Conservation (phyloP, 1,284 basidiomycete species). For the Nidula niveotomentosa region DNA sequence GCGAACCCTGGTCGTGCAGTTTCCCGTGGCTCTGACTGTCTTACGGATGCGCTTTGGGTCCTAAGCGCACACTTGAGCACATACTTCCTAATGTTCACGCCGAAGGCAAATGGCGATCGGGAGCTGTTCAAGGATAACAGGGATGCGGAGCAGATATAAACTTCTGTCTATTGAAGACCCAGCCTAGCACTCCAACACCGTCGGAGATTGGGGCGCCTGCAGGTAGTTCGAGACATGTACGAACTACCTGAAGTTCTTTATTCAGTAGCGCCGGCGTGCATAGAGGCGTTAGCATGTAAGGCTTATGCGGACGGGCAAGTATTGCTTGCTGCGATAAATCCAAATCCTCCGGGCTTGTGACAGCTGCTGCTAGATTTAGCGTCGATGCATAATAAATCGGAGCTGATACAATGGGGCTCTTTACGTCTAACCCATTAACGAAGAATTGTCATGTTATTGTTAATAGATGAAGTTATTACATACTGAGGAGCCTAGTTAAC, state of each 20-base stretch:
- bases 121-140: conserved; percentile 21
- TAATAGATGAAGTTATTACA: too few species aligned
- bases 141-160: conserved; percentile 22
- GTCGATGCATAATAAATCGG: conserved; percentile 25
- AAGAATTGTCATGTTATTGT: too few species aligned
- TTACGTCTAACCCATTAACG: too few species aligned
- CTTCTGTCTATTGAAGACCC: conserved; percentile 21
- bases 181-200: conserved; percentile 29
- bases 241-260: conserved; percentile 11
- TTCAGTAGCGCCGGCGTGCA: too few species aligned
- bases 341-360: conserved; percentile 22
- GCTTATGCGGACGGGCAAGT: neutral
- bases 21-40: conserved; percentile 11
- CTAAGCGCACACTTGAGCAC: conserved; percentile 23
- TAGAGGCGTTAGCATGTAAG: too few species aligned
- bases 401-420: conserved; percentile 22
- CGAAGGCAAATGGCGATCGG: conserved; percentile 28
- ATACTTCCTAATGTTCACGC: conserved; percentile 25
- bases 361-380: conserved; percentile 19
- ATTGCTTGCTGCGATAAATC: conserved; percentile 23
- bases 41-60: conserved; percentile 22
- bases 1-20: too few species aligned
- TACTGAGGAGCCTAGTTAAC: too few species aligned
- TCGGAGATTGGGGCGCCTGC: conserved; percentile 18
- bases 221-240: conserved; percentile 14